Base-by-base conservation (phyloP, 2,329 filamentous ascomycete genomes). In the Ceratocystis harringtonii region DNA sequence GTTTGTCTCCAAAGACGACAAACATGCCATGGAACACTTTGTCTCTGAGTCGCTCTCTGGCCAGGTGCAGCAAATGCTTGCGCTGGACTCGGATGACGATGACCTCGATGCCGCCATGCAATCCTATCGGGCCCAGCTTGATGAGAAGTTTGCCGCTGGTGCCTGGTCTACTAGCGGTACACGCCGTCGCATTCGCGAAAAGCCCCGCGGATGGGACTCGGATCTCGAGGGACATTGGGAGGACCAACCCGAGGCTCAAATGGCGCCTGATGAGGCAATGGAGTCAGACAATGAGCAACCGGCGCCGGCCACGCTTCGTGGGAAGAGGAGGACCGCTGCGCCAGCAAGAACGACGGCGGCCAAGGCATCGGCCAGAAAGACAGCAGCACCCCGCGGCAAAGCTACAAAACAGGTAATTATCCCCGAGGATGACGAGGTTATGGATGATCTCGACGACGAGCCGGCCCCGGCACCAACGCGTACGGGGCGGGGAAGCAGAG, bases 1-100 rank as follows among this genome's bases (percentile, higher is more conserved):
- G 68, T 99, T 94, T 71, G 90, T 99, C 30, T 86, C 92, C 73
- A 97, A 97, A 70, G 90, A 96, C 69, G 94, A 99, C 76, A 95
- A 92, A 72, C 86, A 94, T 70, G 90, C 90, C 2, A 90, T 97
- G 85, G 85, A 92, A 71, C 78, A 85, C 55, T 92, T 92, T 70
- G 86, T 92, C 8, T 83, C 81, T 25, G 86, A 90, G 41, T 87
- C 86, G 15, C 77, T 92, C 1, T 80, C 83, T 1, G 84, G 81
- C 25, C 88, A 91, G 71, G 81, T 92, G 19, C 84, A 85, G 69
- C 82, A 88, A 68, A 79, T 92, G 71, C 78, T 92, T 43, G 78
- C 80, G 0, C 76, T 90, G 5, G 84, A 88, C 58, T 79, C 81
- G 0, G 84, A 89, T 63, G 83, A 86, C 41, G 76, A 78, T 64